Percentiles rank a stretch among this genome's conserved stretches.
These are phyloP conservation scores for Fusarium setosum DNA, from an alignment of 2,329 filamentous ascomycete genomes.

Conservation along the genomic window DNA sequence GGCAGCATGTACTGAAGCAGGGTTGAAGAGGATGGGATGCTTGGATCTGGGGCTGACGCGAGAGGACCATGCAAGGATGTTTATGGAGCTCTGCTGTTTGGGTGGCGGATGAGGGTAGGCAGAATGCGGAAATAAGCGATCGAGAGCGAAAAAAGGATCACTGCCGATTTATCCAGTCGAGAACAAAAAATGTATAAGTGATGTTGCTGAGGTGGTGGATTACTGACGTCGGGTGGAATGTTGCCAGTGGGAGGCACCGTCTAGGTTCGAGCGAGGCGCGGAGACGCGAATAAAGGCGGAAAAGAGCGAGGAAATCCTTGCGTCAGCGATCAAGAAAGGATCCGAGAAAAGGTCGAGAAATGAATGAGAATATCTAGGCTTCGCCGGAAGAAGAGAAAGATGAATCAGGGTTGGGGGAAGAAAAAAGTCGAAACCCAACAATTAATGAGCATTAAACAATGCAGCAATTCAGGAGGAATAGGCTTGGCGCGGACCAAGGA, in stretches of 20 bases:
- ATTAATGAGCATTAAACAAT: background rate
- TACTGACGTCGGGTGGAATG: slow-evolving; percentile 5
- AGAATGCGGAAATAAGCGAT: background rate
- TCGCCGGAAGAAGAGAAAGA: background rate
- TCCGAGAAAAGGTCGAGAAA: background rate
- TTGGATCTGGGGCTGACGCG: background rate
- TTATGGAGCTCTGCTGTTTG: slow-evolving; percentile 7
- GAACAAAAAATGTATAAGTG: background rate
- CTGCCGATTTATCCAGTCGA: slow-evolving; percentile 10
- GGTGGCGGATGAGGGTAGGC: background rate
- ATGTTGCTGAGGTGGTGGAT: slow-evolving; percentile 3
- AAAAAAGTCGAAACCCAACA: background rate
- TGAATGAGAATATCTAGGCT: background rate
- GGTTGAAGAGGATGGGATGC: background rate
- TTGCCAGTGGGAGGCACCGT: slow-evolving; percentile 21
- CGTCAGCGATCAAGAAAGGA: slow-evolving; percentile 1
- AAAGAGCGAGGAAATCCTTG: background rate
- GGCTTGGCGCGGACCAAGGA: slow-evolving; percentile 1
- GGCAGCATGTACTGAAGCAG: background rate
- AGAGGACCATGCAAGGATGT: slow-evolving; percentile 1
- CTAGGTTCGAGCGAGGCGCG: slow-evolving; percentile 30
- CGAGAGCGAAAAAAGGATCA: background rate
- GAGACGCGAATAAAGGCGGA: slow-evolving; percentile 1
- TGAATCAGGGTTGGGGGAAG: too few relatives aligned
- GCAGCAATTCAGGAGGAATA: slow-evolving; percentile 1